A percentile compares a stretch with the other conserved stretches of the same genome.
phyloP scores from a whole-genome alignment of 2,329 filamentous ascomycete genomes.

The Neonectria hederae region DNA sequence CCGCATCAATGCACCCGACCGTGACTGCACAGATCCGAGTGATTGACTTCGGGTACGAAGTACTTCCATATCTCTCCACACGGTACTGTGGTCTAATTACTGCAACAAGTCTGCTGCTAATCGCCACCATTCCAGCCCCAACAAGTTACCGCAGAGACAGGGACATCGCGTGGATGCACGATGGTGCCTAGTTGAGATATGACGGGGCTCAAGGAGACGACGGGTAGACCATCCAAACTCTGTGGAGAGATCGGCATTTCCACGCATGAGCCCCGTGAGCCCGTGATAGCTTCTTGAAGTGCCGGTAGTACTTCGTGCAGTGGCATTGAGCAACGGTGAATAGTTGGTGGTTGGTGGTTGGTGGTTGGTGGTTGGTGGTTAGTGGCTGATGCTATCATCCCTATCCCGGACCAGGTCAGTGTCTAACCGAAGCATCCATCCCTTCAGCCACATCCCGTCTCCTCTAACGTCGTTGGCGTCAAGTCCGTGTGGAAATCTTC shows the following conservation, averaged over 20 bases:
- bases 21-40: neutral
- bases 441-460: neutral
- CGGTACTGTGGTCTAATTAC: neutral
- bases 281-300: neutral
- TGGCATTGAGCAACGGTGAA: too few species aligned
- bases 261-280: neutral
- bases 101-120: neutral
- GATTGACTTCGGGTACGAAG: too few species aligned
- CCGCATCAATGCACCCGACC: neutral
- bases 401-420: neutral
- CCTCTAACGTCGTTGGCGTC: neutral
- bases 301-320: neutral
- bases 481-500: neutral
- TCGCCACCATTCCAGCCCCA: neutral
- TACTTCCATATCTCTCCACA: too few species aligned
- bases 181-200: conserved; percentile 38
- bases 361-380: too few species aligned
- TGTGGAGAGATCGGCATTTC: conserved; percentile 28
- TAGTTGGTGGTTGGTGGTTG: too few species aligned
- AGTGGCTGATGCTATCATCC: neutral
- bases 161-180: conserved; percentile 25
- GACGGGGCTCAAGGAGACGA: conserved; percentile 17
- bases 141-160: neutral
- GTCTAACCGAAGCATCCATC: neutral
- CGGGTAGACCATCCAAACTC: neutral